Conservation (phyloP, 202 grass and related monocot species). For the Zizania palustris region DNA sequence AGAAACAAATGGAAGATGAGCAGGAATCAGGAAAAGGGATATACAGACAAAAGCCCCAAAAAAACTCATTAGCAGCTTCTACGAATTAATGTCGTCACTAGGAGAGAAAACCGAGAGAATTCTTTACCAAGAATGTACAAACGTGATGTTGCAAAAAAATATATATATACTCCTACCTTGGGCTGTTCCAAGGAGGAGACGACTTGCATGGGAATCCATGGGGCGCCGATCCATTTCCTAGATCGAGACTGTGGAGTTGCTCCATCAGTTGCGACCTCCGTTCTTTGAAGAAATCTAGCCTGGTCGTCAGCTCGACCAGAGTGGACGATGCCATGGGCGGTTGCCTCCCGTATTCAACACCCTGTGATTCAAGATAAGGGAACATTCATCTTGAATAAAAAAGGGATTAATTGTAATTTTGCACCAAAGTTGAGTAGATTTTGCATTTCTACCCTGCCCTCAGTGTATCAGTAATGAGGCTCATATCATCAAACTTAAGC, state of each 20-base stretch:
- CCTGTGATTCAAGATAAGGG: conserved; percentile 34
- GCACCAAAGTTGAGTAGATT: too few species aligned
- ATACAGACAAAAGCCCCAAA: not conserved
- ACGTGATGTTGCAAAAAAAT: not conserved
- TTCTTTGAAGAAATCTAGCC: conserved; percentile 98
- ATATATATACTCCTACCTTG: conserved; percentile 65
- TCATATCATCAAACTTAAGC: too few species aligned
- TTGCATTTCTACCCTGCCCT: too few species aligned
- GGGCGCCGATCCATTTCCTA: conserved; percentile 64
- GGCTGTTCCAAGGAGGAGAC: conserved; percentile 79
- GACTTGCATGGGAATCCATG: conserved; percentile 73
- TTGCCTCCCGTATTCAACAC: conserved; percentile 53
- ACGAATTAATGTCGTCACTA: conserved; percentile 1
- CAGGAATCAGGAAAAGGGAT: conserved; percentile 22
- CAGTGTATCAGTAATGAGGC: too few species aligned
- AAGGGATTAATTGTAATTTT: too few species aligned
- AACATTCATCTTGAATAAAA: conserved; percentile 4
- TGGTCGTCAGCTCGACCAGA: conserved; percentile 78
- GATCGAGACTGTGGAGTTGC: conserved; percentile 91
- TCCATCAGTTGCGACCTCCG: conserved; percentile 94
- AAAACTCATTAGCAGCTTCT: conserved; percentile 42
- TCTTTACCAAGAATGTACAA: conserved; percentile 60
- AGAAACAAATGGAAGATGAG: conserved; percentile 13
- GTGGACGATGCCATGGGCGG: conserved; percentile 76
- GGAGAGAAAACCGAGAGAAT: not conserved